Conservation (phyloP, 768 basidiomycete genomes). For the Lepiota venenata region DNA sequence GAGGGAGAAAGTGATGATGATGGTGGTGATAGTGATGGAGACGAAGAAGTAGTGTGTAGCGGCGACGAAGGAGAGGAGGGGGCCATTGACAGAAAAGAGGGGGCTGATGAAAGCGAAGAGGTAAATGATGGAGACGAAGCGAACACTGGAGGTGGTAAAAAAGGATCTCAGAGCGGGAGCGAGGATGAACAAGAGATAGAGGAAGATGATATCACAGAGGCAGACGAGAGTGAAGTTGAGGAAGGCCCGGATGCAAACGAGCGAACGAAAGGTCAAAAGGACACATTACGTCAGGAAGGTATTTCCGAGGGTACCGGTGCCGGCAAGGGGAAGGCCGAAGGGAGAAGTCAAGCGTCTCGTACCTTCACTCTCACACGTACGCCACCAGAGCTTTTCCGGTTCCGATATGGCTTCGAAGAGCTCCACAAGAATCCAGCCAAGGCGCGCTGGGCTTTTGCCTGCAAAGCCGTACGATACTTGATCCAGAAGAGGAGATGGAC, state of each 20-base stretch:
- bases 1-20: neutral
- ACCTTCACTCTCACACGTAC: conserved; percentile 25
- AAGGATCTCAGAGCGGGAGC: neutral
- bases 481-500: conserved; percentile 28
- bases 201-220: neutral
- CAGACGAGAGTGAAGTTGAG: neutral
- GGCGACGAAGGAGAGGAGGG: neutral
- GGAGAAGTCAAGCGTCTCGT: conserved; percentile 10
- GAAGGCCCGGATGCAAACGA: neutral
- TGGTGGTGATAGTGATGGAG: neutral
- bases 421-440: conserved; percentile 26
- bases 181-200: neutral
- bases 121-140: neutral
- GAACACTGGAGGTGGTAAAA: neutral
- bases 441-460: conserved; percentile 33
- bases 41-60: conserved; percentile 5
- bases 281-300: neutral
- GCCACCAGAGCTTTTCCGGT: conserved; percentile 27
- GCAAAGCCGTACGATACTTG: conserved; percentile 25
- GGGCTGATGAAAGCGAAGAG: neutral
- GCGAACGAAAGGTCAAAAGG: neutral
- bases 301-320: neutral
- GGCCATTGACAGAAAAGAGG: neutral
- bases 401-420: conserved; percentile 24
- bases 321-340: neutral